phyloP scores from a whole-genome alignment of 805 yeast species.

The Yarrowia porcina region DNA sequence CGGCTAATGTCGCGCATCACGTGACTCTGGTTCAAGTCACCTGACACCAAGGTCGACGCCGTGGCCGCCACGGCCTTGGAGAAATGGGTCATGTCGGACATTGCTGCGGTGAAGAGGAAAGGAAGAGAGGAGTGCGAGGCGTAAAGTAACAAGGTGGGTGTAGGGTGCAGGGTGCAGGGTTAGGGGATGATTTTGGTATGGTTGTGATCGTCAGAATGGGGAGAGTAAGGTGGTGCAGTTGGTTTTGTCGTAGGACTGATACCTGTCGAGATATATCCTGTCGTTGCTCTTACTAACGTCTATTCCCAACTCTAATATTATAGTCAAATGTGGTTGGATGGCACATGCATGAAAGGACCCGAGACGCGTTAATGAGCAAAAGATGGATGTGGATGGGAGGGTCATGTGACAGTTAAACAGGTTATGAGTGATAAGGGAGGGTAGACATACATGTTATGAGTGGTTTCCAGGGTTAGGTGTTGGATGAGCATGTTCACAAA shows the following conservation, averaged over 20 bases:
- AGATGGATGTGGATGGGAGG: too few relatives aligned
- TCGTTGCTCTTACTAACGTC: not conserved
- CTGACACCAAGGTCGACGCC: slow-evolving; percentile 38
- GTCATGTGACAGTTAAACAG: too few relatives aligned
- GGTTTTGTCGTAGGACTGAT: not conserved
- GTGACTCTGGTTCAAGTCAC: slow-evolving; percentile 42
- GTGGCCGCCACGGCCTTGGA: slow-evolving; percentile 42
- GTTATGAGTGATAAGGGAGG: too few relatives aligned
- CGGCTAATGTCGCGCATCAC: slow-evolving; percentile 47
- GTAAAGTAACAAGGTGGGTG: not conserved
- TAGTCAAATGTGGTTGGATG: not conserved
- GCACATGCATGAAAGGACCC: not conserved
- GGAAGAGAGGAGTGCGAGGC: not conserved
- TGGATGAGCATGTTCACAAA: too few relatives aligned
- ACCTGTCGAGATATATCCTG: not conserved
- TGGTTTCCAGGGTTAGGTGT: too few relatives aligned
- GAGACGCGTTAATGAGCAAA: too few relatives aligned
- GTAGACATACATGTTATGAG: too few relatives aligned
- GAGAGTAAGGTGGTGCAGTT: not conserved
- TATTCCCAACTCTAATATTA: not conserved
- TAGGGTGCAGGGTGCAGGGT: too few relatives aligned
- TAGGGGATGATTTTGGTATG: not conserved
- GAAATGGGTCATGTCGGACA: slow-evolving; percentile 39
- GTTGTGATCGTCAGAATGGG: too few relatives aligned
- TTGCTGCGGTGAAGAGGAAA: slow-evolving; percentile 25